Base-by-base conservation (phyloP, 2,329 filamentous ascomycete genomes). In the Bipolaris victoriae region DNA sequence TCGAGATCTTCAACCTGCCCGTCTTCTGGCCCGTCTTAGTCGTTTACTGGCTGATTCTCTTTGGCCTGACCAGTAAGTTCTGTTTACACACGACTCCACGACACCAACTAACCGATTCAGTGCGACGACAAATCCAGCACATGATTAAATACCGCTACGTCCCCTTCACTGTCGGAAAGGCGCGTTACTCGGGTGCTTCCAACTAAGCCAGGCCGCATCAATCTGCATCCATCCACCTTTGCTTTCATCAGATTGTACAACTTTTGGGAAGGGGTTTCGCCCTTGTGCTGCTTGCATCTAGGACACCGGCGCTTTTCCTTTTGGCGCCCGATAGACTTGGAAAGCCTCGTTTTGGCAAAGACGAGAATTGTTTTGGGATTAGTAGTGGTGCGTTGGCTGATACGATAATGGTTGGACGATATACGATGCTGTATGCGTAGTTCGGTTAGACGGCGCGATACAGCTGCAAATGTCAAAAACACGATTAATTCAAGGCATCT, bases 131-230 rank as follows among this genome's bases (percentile, higher is more conserved):
- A 82, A 99, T 99, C 70, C 95, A 99, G 82, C 95, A 98, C 82
- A 99, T 99, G 95, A 94, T 99, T 85, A 99, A 98, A 83, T 99
- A 98, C 83, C 91, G 94, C 80, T 99, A 97, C 76, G 92, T 97
- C 29, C 92, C 93, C 39, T 97, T 97, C 81, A 89, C 91, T 39
- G 87, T 96, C 65, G 93, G 93, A 78, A 97, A 97, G 86, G 75
- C 73, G 56, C 69, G 73, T 18, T 77, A 76, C 66, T 64, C 70
- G 16, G 68, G 63, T 48, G 64, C 65, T 43, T 58, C 69, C 44
- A 71, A 68, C 65, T 74, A 51, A 18, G n/a, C 33, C 10, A 43
- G 20, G 15, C 39, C 13, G 7, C 31, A 16, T 7, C 15, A 11
- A 16, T 24, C 29, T 15, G 33, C 33, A 45, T 9, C 29, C 39